A percentile compares a stretch with the other conserved stretches of the same genome.
Evolutionary conservation across 768 basidiomycete species (phyloP).

Genomic region (Psilocybe cyanescens): DNA sequence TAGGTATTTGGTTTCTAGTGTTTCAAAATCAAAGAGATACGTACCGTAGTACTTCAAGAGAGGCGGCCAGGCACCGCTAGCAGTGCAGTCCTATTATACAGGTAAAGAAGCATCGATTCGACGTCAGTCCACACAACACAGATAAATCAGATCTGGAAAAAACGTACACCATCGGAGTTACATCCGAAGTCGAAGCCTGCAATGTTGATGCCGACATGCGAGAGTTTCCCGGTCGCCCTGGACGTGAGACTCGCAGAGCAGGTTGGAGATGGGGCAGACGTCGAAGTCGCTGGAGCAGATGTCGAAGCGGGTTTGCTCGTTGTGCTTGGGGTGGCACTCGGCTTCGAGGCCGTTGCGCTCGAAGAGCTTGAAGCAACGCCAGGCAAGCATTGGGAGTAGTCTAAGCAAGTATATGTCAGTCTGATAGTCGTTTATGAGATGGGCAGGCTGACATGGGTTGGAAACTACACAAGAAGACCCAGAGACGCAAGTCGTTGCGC

Average conservation of each 20-base stretch:
- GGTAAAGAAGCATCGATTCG: neutral
- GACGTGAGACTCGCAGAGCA: slow-evolving; percentile 41
- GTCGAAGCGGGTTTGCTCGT: slow-evolving; percentile 3
- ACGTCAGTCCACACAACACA: neutral
- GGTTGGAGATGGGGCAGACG: slow-evolving; percentile 18
- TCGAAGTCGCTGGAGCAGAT: slow-evolving; percentile 9
- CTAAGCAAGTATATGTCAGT: neutral
- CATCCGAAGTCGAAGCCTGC: slow-evolving; percentile 62
- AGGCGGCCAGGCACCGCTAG: slow-evolving; percentile 48
- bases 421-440: neutral
- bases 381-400: slow-evolving; percentile 23
- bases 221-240: slow-evolving; percentile 35
- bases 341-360: neutral
- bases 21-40: slow-evolving; percentile 37
- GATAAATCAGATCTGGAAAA: neutral
- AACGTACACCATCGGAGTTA: slow-evolving; percentile 39
- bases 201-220: slow-evolving; percentile 54
- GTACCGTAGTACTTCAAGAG: slow-evolving; percentile 47
- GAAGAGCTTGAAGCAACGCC: slow-evolving; percentile 12
- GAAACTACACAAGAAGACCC: slow-evolving; percentile 18
- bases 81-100: slow-evolving; percentile 32
- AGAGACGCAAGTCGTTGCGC: slow-evolving; percentile 19
- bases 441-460: slow-evolving; percentile 11
- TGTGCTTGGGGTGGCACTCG: slow-evolving; percentile 7
- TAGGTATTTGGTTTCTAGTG: neutral